Conservation (phyloP, 306 rosid genomes). For the Cucurbita moschata region DNA sequence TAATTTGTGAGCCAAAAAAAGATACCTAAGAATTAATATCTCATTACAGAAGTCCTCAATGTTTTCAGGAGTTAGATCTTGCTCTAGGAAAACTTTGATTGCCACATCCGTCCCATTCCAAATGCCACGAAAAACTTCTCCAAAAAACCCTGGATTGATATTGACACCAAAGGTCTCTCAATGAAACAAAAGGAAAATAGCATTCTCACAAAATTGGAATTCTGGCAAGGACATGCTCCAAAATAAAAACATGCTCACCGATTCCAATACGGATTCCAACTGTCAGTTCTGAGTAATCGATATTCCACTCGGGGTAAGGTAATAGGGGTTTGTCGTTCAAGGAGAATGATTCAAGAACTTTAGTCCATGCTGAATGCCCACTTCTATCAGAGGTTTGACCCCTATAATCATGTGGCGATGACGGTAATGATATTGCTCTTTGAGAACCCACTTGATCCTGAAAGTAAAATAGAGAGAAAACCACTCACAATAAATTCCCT, state of each 20-base stretch:
- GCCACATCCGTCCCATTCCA: constrained; percentile 99
- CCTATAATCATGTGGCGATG: constrained; percentile 83
- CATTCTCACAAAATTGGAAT: neutral
- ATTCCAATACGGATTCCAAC: constrained; percentile 97
- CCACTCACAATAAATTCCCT: constrained; percentile 15
- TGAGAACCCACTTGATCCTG: constrained; percentile 47
- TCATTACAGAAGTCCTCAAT: constrained; percentile 98
- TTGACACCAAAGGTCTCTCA: neutral
- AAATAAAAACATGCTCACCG: constrained; percentile 32
- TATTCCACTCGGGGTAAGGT: constrained; percentile 82
- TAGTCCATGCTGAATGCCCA: constrained; percentile 63
- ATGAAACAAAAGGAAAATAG: neutral
- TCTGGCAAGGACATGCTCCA: neutral
- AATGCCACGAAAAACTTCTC: constrained; percentile 89
- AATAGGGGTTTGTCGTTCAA: constrained; percentile 61
- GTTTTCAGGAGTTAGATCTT: constrained; percentile 88
- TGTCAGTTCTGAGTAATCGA: constrained; percentile 76
- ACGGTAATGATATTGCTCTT: constrained; percentile 82
- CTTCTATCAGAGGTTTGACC: constrained; percentile 46
- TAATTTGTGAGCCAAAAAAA: neutral
- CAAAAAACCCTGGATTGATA: constrained; percentile 73
- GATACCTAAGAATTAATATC: constrained; percentile 85
- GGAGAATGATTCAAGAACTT: constrained; percentile 62
- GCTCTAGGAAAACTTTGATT: constrained; percentile 89
- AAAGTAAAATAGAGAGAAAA: constrained; percentile 16